phyloP scores from a whole-genome alignment of 768 basidiomycete species.

The Lentinula aciculospora region DNA sequence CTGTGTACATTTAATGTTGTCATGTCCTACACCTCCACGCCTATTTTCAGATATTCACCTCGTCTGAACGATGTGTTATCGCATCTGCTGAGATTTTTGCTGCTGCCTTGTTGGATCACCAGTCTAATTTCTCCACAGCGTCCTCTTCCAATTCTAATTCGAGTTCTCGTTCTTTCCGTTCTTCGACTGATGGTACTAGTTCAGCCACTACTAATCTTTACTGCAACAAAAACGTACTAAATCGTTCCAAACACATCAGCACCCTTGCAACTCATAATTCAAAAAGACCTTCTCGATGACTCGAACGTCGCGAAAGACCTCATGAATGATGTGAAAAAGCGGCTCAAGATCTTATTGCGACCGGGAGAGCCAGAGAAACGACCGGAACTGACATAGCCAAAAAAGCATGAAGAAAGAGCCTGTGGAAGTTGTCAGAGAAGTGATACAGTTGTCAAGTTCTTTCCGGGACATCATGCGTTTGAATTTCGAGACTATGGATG shows the following conservation, averaged over 20 bases:
- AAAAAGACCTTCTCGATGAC: conserved; percentile 95
- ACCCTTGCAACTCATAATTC: conserved; percentile 72
- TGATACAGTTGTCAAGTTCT: conserved; percentile 85
- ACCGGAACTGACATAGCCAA: conserved; percentile 96
- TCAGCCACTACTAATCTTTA: conserved; percentile 21
- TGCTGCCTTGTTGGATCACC: conserved; percentile 68
- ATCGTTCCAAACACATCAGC: conserved; percentile 28
- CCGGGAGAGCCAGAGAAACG: conserved; percentile 95
- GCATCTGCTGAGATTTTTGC: conserved; percentile 98
- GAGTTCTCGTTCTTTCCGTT: conserved; percentile 37
- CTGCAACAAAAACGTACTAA: conserved; percentile 29
- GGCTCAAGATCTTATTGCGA: conserved; percentile 88
- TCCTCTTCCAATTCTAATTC: conserved; percentile 41
- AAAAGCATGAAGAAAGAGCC: conserved; percentile 98
- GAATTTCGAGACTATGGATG: conserved; percentile 87
- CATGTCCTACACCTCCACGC: neutral
- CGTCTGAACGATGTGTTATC: conserved; percentile 92
- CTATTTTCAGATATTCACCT: conserved; percentile 75
- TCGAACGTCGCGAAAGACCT: conserved; percentile 98
- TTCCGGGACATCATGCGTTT: conserved; percentile 86
- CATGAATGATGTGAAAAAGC: conserved; percentile 98
- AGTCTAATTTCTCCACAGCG: conserved; percentile 37
- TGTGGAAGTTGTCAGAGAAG: conserved; percentile 96
- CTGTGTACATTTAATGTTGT: conserved; percentile 11
- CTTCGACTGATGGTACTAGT: conserved; percentile 35